Conservation (phyloP, 2,329 filamentous ascomycete species). For the Venturia nashicola region DNA sequence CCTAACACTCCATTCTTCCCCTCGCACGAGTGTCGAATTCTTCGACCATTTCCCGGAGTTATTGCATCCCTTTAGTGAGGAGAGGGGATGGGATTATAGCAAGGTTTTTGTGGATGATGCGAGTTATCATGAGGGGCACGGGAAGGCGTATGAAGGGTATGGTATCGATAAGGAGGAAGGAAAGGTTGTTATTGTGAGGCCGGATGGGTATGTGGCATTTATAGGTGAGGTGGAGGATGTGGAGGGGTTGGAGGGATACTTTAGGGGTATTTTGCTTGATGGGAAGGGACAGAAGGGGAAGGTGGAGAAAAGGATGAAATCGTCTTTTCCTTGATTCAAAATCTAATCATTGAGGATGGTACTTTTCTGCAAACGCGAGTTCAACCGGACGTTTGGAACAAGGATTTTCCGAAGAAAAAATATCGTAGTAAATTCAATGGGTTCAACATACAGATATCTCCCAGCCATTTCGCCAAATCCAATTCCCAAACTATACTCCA, state of each 20-base stretch:
- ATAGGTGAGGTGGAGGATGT: conserved; percentile 26
- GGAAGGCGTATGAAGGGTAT: conserved; percentile 40
- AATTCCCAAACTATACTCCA: too few species aligned
- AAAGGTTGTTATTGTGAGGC: conserved; percentile 47
- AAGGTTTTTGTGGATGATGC: conserved; percentile 35
- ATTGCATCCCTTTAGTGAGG: conserved; percentile 30
- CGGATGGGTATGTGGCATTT: conserved; percentile 53
- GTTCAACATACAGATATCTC: too few species aligned
- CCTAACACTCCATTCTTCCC: conserved; percentile 46
- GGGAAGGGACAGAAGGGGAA: not conserved
- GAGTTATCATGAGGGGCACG: conserved; percentile 30
- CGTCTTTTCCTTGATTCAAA: too few species aligned
- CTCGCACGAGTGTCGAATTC: conserved; percentile 31
- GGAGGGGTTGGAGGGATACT: conserved; percentile 19
- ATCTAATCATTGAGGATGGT: too few species aligned
- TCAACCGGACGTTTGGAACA: too few species aligned
- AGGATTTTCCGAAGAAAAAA: too few species aligned
- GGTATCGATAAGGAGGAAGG: conserved; percentile 46
- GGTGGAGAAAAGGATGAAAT: not conserved
- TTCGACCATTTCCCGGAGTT: conserved; percentile 29
- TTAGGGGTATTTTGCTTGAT: conserved; percentile 9
- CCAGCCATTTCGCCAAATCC: too few species aligned
- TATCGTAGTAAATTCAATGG: too few species aligned
- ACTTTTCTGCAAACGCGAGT: too few species aligned
- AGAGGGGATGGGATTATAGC: conserved; percentile 27